These are phyloP conservation scores for Silene uniflora DNA, from an alignment of 148 eudicot genomes.

Conservation along the genomic window DNA sequence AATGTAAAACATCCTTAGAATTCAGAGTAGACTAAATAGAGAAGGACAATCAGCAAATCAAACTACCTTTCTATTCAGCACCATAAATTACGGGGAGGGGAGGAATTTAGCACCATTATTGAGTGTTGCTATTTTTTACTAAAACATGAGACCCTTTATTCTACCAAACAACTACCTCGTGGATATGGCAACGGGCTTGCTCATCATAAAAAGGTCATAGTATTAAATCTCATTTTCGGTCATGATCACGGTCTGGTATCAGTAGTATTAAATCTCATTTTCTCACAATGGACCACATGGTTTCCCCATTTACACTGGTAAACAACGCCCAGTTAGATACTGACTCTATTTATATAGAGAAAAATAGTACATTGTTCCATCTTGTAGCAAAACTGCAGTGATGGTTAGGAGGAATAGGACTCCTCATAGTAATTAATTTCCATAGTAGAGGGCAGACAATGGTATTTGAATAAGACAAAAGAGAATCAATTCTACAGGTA, in stretches of 20 bases:
- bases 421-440: not conserved
- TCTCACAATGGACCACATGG: too few relatives aligned
- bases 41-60: not conserved
- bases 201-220: not conserved
- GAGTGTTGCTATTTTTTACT: too few relatives aligned
- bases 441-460: not conserved
- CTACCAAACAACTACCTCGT: not conserved
- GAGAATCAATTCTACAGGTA: slow-evolving; percentile 7
- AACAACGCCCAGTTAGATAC: too few relatives aligned
- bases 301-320: too few relatives aligned
- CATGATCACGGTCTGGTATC: too few relatives aligned
- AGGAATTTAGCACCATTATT: too few relatives aligned
- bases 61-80: not conserved
- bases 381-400: too few relatives aligned
- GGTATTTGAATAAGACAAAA: slow-evolving; percentile 10
- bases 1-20: not conserved
- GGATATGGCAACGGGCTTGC: not conserved
- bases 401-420: not conserved
- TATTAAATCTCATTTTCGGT: too few relatives aligned
- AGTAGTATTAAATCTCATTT: too few relatives aligned
- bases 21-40: not conserved
- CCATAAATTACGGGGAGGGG: too few relatives aligned
- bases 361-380: too few relatives aligned
- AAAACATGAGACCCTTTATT: not conserved
- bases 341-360: too few relatives aligned